These are phyloP conservation scores for Diplodia scrobiculata DNA, from an alignment of 2,329 filamentous ascomycete genomes.

Conservation along the genomic window DNA sequence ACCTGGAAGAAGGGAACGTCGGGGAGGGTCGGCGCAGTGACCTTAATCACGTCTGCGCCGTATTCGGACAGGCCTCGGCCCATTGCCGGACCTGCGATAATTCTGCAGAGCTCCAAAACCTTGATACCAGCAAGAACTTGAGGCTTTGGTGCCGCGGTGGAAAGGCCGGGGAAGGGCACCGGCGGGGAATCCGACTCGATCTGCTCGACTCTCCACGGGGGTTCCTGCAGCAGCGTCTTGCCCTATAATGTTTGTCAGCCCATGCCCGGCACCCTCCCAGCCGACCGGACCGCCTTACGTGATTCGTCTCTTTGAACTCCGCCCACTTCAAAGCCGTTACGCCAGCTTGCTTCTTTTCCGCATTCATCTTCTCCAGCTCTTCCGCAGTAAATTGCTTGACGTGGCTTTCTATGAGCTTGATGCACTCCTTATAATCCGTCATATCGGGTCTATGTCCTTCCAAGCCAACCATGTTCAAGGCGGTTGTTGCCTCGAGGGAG, in stretches of 20 bases:
- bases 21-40: constrained; percentile 67
- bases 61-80: constrained; percentile 72
- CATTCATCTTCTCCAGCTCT: constrained; percentile 49
- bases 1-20: constrained; percentile 74
- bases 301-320: constrained; percentile 45
- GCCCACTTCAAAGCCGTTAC: constrained; percentile 48
- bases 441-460: constrained; percentile 63
- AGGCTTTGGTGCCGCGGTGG: constrained; percentile 43
- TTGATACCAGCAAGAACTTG: constrained; percentile 62
- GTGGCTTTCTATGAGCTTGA: constrained; percentile 47
- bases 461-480: constrained; percentile 69
- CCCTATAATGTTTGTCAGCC: constrained; percentile 40
- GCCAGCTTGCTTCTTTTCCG: constrained; percentile 47
- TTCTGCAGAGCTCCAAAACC: constrained; percentile 72
- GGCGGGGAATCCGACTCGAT: constrained; percentile 57
- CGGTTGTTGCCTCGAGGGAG: constrained; percentile 70
- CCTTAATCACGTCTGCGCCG: constrained; percentile 72
- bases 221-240: constrained; percentile 45
- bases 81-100: constrained; percentile 75
- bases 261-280: background rate
- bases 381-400: constrained; percentile 46
- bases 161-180: constrained; percentile 49
- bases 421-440: constrained; percentile 50
- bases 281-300: constrained; percentile 38
- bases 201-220: constrained; percentile 53